A percentile compares a stretch with the other conserved stretches of the same genome.
These are phyloP conservation scores for Ophiocordyceps unilateralis DNA, from an alignment of 2,329 filamentous ascomycete genomes.

Conservation along the genomic window DNA sequence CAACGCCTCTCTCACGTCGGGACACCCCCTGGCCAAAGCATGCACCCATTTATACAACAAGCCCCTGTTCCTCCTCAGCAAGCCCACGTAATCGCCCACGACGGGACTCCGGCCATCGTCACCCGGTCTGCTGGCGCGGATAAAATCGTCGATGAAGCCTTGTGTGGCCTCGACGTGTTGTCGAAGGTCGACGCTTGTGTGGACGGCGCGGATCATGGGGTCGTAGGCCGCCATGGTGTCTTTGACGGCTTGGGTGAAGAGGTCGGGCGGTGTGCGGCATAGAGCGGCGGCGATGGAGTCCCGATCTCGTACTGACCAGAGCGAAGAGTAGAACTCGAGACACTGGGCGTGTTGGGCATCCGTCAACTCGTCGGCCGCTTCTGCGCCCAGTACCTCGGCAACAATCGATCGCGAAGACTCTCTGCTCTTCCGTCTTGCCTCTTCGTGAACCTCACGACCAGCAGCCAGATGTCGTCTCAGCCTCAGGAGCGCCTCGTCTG, in stretches of 20 bases:
- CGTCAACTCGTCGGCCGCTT: slow-evolving; percentile 32
- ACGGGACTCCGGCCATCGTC: slow-evolving; percentile 27
- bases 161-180: slow-evolving; percentile 51
- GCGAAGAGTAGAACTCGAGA: slow-evolving; percentile 51
- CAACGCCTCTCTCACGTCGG: slow-evolving; percentile 45
- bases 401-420: slow-evolving; percentile 41
- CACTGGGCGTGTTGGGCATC: slow-evolving; percentile 45
- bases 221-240: slow-evolving; percentile 53
- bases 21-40: slow-evolving; percentile 48
- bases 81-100: slow-evolving; percentile 53
- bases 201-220: slow-evolving; percentile 54
- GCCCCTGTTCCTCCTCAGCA: slow-evolving; percentile 46
- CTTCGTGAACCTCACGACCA: slow-evolving; percentile 38
- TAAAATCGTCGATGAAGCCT: slow-evolving; percentile 52
- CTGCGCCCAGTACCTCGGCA: slow-evolving; percentile 37
- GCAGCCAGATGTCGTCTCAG: slow-evolving; percentile 41
- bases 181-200: slow-evolving; percentile 53
- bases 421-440: slow-evolving; percentile 37
- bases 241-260: slow-evolving; percentile 50
- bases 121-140: slow-evolving; percentile 30
- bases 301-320: slow-evolving; percentile 58
- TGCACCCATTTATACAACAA: slow-evolving; percentile 55
- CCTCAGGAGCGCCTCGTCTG: slow-evolving; percentile 41
- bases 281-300: slow-evolving; percentile 49
- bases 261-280: slow-evolving; percentile 52